Evolutionary conservation across 2,329 filamentous ascomycete species (phyloP).

Genomic region (Paecilomyces fulvus): DNA sequence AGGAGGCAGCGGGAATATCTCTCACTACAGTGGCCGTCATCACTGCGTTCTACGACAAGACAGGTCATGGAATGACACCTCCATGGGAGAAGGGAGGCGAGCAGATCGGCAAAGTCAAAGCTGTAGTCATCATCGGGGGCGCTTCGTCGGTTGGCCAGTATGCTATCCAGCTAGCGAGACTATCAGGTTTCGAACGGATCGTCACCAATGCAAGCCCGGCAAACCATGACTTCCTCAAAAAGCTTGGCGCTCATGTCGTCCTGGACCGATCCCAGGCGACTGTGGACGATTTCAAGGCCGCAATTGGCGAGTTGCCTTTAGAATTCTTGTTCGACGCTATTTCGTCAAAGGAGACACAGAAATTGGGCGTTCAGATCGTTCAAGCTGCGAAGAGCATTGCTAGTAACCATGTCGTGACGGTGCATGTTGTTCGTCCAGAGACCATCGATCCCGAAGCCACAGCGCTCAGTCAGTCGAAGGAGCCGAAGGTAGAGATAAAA

Average conservation of each 20-base stretch:
- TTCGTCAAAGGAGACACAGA: conserved; percentile 19
- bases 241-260: conserved; percentile 19
- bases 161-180: conserved; percentile 24
- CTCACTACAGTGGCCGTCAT: background rate
- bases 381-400: background rate
- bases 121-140: conserved; percentile 25
- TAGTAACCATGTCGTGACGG: background rate
- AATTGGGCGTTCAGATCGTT: conserved; percentile 14
- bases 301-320: conserved; percentile 17
- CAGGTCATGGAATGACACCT: conserved; percentile 15
- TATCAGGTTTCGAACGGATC: conserved; percentile 25
- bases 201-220: conserved; percentile 22
- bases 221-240: conserved; percentile 12
- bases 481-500: conserved; percentile 8
- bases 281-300: conserved; percentile 14
- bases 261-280: conserved; percentile 13
- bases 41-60: background rate
- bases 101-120: conserved; percentile 9
- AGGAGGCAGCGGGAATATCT: conserved; percentile 21
- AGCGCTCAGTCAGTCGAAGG: conserved; percentile 9
- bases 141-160: conserved; percentile 28
- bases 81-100: conserved; percentile 20
- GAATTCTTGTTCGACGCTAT: conserved; percentile 25
- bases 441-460: conserved; percentile 8
- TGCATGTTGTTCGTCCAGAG: conserved; percentile 10